These are phyloP conservation scores for Pseudodiploospora longispora DNA, from an alignment of 2,329 filamentous ascomycete genomes.

Conservation along the genomic window DNA sequence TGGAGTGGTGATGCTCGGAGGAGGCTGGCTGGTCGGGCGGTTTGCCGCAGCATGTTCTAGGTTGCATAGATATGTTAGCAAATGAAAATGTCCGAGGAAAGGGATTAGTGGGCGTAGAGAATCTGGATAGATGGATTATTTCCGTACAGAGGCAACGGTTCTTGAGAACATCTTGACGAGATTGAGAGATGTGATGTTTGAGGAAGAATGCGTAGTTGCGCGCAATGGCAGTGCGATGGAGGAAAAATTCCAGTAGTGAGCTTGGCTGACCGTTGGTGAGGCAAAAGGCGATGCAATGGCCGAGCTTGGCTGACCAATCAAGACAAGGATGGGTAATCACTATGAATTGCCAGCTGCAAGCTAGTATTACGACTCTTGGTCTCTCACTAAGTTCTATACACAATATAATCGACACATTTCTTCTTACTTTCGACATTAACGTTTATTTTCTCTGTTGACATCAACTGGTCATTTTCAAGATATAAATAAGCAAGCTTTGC, in stretches of 20 bases:
- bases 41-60: constrained; percentile 29
- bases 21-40: constrained; percentile 24
- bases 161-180: constrained; percentile 17
- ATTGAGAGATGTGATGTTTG: background rate
- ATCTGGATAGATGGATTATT: background rate
- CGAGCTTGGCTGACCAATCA: constrained; percentile 10
- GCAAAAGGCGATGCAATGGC: constrained; percentile 8
- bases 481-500: too few species aligned
- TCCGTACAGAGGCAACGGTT: constrained; percentile 17
- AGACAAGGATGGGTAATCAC: background rate
- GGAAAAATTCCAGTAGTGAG: background rate
- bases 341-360: too few species aligned
- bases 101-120: constrained; percentile 1
- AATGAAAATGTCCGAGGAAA: background rate
- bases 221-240: background rate
- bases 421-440: too few species aligned
- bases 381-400: too few species aligned
- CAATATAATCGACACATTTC: too few species aligned
- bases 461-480: too few species aligned
- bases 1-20: constrained; percentile 14
- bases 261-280: background rate
- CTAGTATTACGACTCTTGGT: too few species aligned
- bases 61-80: background rate
- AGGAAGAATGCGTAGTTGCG: background rate
- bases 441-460: too few species aligned